Base-by-base conservation (phyloP, 257 asterid genomes). In the Voacanga thouarsii region DNA sequence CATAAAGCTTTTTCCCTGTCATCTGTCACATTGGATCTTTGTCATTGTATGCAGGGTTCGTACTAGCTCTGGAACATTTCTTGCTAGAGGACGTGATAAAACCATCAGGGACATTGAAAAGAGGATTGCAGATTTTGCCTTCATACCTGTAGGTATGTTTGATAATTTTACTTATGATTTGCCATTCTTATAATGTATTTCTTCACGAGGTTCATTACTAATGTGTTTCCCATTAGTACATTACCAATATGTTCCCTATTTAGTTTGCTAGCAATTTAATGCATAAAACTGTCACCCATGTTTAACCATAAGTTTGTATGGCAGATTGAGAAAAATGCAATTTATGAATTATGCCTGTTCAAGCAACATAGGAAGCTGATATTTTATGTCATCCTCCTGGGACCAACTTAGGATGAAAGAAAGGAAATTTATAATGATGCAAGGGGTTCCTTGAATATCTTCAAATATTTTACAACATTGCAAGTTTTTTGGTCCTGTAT, bases 1-100 rank as follows among this genome's bases (percentile, higher is more conserved):
- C 67, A 16, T 44, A 64, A 37, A 76, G 16, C 12, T 12, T 26
- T 76, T 60, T 5, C 8, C 28, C 19, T 18, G 28, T 53, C 39
- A 45, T 53, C 61, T 18, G 28, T 64, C 56, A 39, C 50, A 45
- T 33, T 37, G 51, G 55, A 68, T 15, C 59, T 26, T 57, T 76
- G 66, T 53, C 53, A 47, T 67, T 69, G 41, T 72, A 53, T 80
- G 78, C 92, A 93, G 98, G 71, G 97, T 93, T 67, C 98, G 99
- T 37, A 96, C 99, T 21, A 93, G 99, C 88, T 93, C 97, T 63
- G 99, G 98, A 79, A 96, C 97, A 78, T 96, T 96, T 87, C 97
- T 96, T 66, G 68, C 83, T 33, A 89, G 99, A 87, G 98, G 95
- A 37, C 92, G 93, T 76, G 98, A 96, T 81, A 87, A 96, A 81